Conservation (phyloP, 1,139 yeast species). For the Pichia inconspicua region DNA sequence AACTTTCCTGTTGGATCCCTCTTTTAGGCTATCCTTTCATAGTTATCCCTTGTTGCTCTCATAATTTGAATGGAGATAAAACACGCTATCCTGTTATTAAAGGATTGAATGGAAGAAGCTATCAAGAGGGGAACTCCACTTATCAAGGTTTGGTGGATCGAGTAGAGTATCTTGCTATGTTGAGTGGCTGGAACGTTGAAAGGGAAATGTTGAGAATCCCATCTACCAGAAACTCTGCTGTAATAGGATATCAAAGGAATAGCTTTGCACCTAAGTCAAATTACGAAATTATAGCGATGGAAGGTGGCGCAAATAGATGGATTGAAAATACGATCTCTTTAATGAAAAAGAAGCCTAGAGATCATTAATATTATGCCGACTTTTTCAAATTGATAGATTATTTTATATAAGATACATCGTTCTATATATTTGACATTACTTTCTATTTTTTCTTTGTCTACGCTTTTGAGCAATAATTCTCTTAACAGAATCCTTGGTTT, state of each 20-base stretch:
- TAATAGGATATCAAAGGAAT: constrained; percentile 52
- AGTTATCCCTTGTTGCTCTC: constrained; percentile 95
- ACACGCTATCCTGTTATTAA: constrained; percentile 47
- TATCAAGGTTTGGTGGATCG: constrained; percentile 84
- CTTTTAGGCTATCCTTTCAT: constrained; percentile 76
- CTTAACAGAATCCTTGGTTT: constrained; percentile 40
- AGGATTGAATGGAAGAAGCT: constrained; percentile 16
- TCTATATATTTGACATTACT: not conserved
- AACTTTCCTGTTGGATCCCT: constrained; percentile 93
- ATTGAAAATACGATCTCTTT: constrained; percentile 66
- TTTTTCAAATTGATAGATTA: not conserved
- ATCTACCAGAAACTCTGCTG: constrained; percentile 87
- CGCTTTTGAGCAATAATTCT: constrained; percentile 63
- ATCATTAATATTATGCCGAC: constrained; percentile 27
- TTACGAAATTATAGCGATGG: constrained; percentile 52
- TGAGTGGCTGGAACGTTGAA: constrained; percentile 78
- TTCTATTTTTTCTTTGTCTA: constrained; percentile 47
- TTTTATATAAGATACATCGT: not conserved
- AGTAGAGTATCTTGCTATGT: constrained; percentile 58
- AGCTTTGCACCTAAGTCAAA: constrained; percentile 35
- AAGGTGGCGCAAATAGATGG: constrained; percentile 92
- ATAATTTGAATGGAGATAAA: constrained; percentile 70
- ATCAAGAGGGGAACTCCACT: constrained; percentile 39
- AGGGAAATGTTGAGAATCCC: constrained; percentile 89
- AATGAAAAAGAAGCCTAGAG: constrained; percentile 45